Evolutionary conservation across 345 rosid genomes (phyloP), one percentile per base, ranked within the genome.

Genomic region (Streptanthus diversifolius): DNA sequence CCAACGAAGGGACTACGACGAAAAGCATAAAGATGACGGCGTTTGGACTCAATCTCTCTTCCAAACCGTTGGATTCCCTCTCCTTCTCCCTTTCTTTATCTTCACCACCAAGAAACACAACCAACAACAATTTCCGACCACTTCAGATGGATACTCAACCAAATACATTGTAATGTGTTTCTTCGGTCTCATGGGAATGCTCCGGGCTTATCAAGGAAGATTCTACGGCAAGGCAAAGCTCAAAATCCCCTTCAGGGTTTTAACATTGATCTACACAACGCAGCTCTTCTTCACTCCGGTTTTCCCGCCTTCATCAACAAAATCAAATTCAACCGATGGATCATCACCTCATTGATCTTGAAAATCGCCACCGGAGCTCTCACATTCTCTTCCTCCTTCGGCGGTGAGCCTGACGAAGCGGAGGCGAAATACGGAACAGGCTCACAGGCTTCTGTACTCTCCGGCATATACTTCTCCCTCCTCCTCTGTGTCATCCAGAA

Each of bases 331-430:
- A 71, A 77, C 5, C 12, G 76, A 57, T 77, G 80, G 80, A 25
- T 58, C 51, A 51, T 77, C 0, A 64, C 66, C 72, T 77, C 77
- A 0, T 17, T 58, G 12, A 7, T 70, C 22, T 66, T 87, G 4
- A 68, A 73, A 1, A 62, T 84, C 8, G 70, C 72, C 10, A 62
- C 85, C 5, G 83, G 84, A 12, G 48, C 80, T 40, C 81, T 85
- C 11, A 77, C 91, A 11, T 36, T 70, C 2, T 49, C 71, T 3
- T 29, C 85, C 1, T 75, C 77, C 0, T 77, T 77, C 58, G 77
- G 73, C 40, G 77, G 80, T 25, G 80, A 72, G 60, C 73, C 77
- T 6, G 68, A 72, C 29, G 68, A 66, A 17, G 59, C 43, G 17
- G 80, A 77, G 77, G 45, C 52, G 44, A 66, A 66, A 24, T 57